Evolutionary conservation across 2,329 filamentous ascomycete species (phyloP), one percentile per base, ranked within the genome.

Genomic region (Pseudopithomyces maydicus): DNA sequence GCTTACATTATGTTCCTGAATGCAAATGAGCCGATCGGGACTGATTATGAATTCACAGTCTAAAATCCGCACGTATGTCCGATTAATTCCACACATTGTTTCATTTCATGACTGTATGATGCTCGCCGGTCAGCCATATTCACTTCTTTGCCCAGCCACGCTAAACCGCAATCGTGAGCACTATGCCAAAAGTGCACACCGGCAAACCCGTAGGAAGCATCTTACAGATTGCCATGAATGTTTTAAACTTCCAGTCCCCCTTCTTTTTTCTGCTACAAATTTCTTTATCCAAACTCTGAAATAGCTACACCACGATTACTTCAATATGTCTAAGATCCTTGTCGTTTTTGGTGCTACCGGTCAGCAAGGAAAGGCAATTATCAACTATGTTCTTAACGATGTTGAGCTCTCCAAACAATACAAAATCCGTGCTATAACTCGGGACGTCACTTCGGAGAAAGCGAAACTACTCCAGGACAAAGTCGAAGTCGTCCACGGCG

Each of bases 261-360:
- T 47, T 53, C 20, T 58, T 32, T 57, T 59, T 22, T 64, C 58
- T 41, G 8, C 26, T 29, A 5, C n/a, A 59, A 48, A 35, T 12
- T 22, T 49, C 19, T 14, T 48, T 17, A 47, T 33, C 46, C 7
- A 47, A 45, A 45, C 45, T 36, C 44, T 20, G 11, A 52, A 44
- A 52, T 42, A 52, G 33, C 35, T 42, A 52, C 26, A 32, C 45
- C 19, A n/a, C 29, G 50, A 44, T 50, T 35, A 44, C 39, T 19
- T n/a, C 41, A 58, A 57, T 29, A 69, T 69, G 68, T 67, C 65
- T 10, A 70, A 70, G 35, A 56, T 67, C 48, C 60, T 71, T 38
- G 68, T 63, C 32, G 74, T 85, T 22, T 82, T 84, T 49, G 82
- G 82, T 8, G 82, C 81, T 20, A 85, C 82, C 0, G 82, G 82